Evolutionary conservation across 306 rosid genomes (phyloP), one percentile per base, ranked within the genome.

Genomic region (Ormosia semicastrata): DNA sequence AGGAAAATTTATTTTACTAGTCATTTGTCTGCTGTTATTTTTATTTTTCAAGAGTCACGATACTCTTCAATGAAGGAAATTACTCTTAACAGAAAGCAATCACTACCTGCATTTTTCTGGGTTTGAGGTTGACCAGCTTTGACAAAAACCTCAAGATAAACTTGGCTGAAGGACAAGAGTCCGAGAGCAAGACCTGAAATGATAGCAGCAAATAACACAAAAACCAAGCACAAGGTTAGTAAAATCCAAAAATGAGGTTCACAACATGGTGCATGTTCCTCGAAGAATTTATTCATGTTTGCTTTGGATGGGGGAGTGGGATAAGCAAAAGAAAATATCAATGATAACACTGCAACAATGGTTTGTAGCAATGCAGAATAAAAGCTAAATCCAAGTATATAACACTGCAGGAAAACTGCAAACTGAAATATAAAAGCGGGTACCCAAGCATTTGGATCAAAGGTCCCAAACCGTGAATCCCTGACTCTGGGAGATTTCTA

Each of bases 121-220:
- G 72, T 86, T 29, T 88, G 82, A 47, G 91, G 90, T 67, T 87
- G 73, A 3, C 97, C 91, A 10, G 93, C 85, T 79, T 80, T 87
- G 62, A 81, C 81, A 80, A 93, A 89, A 60, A 93, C 94, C 86
- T 91, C 95, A 5, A 93, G 94, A 84, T 93, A 92, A 81, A 91
- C 89, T 75, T 86, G 85, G 83, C 90, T 89, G 53, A 89, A 90
- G 60, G 94, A 93, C 86, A 89, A 68, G 71, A 93, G 91, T 59
- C 95, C 93, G 29, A 93, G 71, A 58, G 97, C 88, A 82, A 89
- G 92, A 54, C 93, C 93, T 0, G 93, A 91, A 64, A 89, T 85
- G 30, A 82, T 77, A 10, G 93, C 87, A 75, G 91, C 89, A 86
- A 89, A 89, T 41, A 73, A 58, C 76, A 91, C 81, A 83, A 85